These are phyloP conservation scores for Colletotrichum paranaense DNA, from an alignment of 2,329 filamentous ascomycete genomes.

Conservation along the genomic window DNA sequence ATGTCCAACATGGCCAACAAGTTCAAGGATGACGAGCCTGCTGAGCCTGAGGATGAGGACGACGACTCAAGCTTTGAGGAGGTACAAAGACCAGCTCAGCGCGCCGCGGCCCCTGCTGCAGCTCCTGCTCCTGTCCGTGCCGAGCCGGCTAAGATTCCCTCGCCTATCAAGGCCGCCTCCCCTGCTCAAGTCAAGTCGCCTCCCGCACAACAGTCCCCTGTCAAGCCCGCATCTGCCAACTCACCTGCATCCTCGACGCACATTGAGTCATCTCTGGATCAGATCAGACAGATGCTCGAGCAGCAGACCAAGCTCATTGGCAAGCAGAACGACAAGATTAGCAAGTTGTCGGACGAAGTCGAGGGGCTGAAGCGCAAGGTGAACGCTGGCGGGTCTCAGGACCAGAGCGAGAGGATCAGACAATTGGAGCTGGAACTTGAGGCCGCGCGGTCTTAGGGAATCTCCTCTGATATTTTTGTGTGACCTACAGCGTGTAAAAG, in stretches of 20 bases:
- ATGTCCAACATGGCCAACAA: constrained; percentile 88
- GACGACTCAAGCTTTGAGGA: constrained; percentile 90
- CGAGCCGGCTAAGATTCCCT: constrained; percentile 56
- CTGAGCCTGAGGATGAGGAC: constrained; percentile 69
- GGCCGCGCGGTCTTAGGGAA: constrained; percentile 65
- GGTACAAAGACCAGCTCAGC: constrained; percentile 78
- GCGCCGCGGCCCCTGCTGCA: constrained; percentile 52
- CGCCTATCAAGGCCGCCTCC: constrained; percentile 54
- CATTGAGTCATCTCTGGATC: constrained; percentile 74
- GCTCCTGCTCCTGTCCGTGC: constrained; percentile 47
- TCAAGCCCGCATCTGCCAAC: constrained; percentile 37
- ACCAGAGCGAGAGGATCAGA: constrained; percentile 75
- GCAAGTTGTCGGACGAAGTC: constrained; percentile 76
- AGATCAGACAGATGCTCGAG: constrained; percentile 83
- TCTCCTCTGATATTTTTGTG: background rate
- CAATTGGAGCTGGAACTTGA: constrained; percentile 77
- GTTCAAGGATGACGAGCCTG: constrained; percentile 79
- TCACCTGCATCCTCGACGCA: constrained; percentile 43
- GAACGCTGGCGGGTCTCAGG: constrained; percentile 61
- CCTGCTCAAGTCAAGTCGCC: constrained; percentile 41
- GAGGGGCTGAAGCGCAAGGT: constrained; percentile 85
- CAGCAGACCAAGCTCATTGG: constrained; percentile 82
- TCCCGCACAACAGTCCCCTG: constrained; percentile 30
- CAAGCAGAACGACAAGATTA: constrained; percentile 82
- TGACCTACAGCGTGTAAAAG: constrained; percentile 5